phyloP scores from a whole-genome alignment of 306 rosid genomes.

The Prinsepia uniflora region DNA sequence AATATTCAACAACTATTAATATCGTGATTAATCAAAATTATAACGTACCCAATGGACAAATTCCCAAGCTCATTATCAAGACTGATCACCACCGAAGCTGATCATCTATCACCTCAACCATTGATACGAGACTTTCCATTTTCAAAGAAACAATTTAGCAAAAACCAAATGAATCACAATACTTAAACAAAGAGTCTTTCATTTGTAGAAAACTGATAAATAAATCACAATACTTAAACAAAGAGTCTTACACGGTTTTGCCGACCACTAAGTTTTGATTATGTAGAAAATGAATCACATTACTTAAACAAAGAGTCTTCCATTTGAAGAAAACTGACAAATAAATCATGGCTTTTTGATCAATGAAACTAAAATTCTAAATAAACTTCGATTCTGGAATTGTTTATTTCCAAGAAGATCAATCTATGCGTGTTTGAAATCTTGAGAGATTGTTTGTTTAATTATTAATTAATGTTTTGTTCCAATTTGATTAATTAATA shows the following conservation, averaged over 20 bases:
- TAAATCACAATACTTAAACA: too few species aligned
- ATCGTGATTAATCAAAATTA: too few species aligned
- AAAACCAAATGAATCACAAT: neutral
- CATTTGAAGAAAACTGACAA: neutral
- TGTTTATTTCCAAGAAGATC: slow-evolving; percentile 1
- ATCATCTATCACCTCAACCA: too few species aligned
- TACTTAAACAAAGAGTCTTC: neutral
- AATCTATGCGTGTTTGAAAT: neutral
- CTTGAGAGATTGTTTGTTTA: neutral
- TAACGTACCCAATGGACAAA: too few species aligned
- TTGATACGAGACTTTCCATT: too few species aligned
- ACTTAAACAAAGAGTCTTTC: neutral
- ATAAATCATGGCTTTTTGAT: neutral
- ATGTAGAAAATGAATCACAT: neutral
- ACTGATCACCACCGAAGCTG: too few species aligned
- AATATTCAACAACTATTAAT: too few species aligned
- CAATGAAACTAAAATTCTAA: neutral
- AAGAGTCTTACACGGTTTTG: too few species aligned
- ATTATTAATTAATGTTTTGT: neutral
- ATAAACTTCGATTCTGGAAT: too few species aligned
- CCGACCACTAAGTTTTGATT: too few species aligned
- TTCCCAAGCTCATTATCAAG: too few species aligned
- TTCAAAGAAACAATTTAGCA: too few species aligned
- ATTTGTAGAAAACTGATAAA: neutral
- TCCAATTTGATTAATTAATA: neutral